Percentiles rank a stretch among this genome's conserved stretches.
phyloP scores from a whole-genome alignment of 192 early-diverging fungal species.

The Rhizophagus prolifer region DNA sequence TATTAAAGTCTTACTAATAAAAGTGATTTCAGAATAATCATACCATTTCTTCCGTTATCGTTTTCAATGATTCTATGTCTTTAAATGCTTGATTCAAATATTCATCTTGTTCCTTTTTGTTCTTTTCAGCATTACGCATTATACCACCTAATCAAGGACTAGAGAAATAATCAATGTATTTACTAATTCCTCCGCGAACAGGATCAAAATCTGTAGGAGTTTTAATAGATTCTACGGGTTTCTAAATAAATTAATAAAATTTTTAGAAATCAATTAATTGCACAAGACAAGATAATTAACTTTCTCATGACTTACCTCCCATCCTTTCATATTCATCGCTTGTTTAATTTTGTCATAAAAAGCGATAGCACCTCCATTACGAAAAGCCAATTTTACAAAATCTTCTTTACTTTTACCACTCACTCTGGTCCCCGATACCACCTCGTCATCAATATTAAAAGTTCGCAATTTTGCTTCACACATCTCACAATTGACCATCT shows the following conservation, averaged over 20 bases:
- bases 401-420: background rate
- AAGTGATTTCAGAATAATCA: background rate
- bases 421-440: background rate
- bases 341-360: conserved; percentile 66
- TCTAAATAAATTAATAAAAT: background rate
- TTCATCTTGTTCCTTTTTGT: conserved; percentile 62
- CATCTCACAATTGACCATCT: conserved; percentile 80
- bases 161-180: background rate
- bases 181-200: conserved; percentile 28
- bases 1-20: no score
- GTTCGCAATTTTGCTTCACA: conserved; percentile 67
- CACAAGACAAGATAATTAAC: background rate
- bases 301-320: conserved; percentile 53
- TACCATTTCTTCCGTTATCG: conserved; percentile 89
- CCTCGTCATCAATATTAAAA: conserved; percentile 8
- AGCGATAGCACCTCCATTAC: conserved; percentile 62
- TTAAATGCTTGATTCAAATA: conserved; percentile 80
- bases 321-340: conserved; percentile 58
- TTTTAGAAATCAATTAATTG: background rate
- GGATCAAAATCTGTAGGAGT: conserved; percentile 24
- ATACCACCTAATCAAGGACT: conserved; percentile 55
- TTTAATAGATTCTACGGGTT: background rate
- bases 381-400: conserved; percentile 75
- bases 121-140: conserved; percentile 61
- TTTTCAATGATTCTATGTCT: conserved; percentile 86